Evolutionary conservation across 768 basidiomycete genomes (phyloP).

Genomic region (Termitomyces sp.): DNA sequence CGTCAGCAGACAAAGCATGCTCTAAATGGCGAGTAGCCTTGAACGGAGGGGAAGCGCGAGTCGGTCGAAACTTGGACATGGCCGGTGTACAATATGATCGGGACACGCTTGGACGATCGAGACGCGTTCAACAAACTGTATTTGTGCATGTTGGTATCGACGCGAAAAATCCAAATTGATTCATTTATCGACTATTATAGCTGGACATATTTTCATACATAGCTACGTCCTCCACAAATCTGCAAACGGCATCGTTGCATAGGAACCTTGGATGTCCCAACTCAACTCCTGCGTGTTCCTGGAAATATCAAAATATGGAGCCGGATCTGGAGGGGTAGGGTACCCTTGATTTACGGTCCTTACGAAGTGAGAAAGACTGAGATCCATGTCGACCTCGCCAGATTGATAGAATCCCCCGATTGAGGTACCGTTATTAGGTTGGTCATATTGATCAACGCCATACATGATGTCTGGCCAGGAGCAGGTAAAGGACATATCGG

Average conservation of each 20-base stretch:
- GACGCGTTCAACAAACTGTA: slow-evolving; percentile 8
- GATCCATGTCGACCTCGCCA: slow-evolving; percentile 38
- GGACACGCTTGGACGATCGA: not conserved
- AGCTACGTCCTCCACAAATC: slow-evolving; percentile 12
- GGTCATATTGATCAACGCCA: not conserved
- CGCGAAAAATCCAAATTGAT: not conserved
- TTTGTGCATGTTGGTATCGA: slow-evolving; percentile 7
- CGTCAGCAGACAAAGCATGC: slow-evolving; percentile 22
- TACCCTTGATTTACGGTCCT: slow-evolving; percentile 26
- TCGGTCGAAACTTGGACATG: slow-evolving; percentile 45
- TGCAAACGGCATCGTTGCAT: slow-evolving; percentile 5
- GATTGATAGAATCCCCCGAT: slow-evolving; percentile 1
- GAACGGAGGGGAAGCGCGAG: slow-evolving; percentile 42
- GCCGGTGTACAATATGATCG: not conserved
- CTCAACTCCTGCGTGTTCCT: not conserved
- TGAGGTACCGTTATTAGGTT: not conserved
- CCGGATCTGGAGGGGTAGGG: slow-evolving; percentile 5
- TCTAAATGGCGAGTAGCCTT: slow-evolving; percentile 21
- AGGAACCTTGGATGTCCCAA: slow-evolving; percentile 6
- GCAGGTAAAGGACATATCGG: slow-evolving; percentile 26
- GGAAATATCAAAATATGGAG: slow-evolving; percentile 1
- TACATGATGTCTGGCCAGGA: slow-evolving; percentile 41
- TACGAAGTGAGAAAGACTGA: slow-evolving; percentile 42
- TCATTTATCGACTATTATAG: not conserved
- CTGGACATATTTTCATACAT: not conserved